These are phyloP conservation scores for Pyrus pyrifolia DNA, from an alignment of 306 rosid genomes.

Conservation along the genomic window DNA sequence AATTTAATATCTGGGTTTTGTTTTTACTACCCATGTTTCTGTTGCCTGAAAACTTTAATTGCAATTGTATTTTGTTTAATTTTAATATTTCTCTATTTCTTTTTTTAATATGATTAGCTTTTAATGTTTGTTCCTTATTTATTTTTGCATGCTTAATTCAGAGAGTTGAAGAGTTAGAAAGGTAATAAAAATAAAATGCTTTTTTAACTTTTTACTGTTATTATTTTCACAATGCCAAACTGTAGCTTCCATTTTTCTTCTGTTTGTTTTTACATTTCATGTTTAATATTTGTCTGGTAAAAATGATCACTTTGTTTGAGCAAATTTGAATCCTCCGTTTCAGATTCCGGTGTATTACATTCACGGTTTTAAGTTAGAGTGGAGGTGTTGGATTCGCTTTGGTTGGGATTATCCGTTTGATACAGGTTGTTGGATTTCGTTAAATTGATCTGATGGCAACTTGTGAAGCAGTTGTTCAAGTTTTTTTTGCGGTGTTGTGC, in stretches of 20 bases:
- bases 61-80: background rate
- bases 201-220: background rate
- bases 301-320: background rate
- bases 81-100: background rate
- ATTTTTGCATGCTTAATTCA: background rate
- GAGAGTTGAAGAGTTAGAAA: background rate
- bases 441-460: slow-evolving; percentile 31
- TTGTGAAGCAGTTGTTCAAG: slow-evolving; percentile 46
- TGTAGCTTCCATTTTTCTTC: background rate
- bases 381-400: background rate
- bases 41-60: background rate
- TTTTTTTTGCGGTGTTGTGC: slow-evolving; percentile 34
- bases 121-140: background rate
- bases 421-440: slow-evolving; percentile 1
- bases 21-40: background rate
- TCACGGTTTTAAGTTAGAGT: background rate
- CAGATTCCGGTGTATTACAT: slow-evolving; percentile 3
- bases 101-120: background rate
- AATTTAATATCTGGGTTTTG: background rate
- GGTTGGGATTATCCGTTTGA: background rate
- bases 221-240: background rate
- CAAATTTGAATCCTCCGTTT: background rate
- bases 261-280: background rate
- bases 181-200: background rate
- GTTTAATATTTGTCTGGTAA: background rate